Evolutionary conservation across 371 early-diverging fungal species (phyloP).

Genomic region (Mortierella sp.): DNA sequence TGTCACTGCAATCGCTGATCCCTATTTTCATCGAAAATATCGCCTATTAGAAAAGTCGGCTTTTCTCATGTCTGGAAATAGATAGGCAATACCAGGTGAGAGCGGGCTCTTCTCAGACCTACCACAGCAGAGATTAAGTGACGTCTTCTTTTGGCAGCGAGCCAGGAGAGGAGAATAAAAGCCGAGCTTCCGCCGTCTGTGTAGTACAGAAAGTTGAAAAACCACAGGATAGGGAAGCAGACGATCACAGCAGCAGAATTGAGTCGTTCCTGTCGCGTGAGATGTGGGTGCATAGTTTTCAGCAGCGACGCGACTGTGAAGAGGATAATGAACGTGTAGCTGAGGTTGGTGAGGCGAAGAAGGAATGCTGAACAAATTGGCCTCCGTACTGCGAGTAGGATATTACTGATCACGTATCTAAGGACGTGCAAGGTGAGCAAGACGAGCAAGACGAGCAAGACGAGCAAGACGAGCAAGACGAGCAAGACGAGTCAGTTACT

Average conservation of each 20-base stretch:
- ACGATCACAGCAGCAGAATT: conserved; percentile 71
- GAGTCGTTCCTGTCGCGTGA: conserved; percentile 23
- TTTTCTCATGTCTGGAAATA: background rate
- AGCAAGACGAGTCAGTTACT: background rate
- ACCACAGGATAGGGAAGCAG: conserved; percentile 87
- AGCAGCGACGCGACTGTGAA: conserved; percentile 62
- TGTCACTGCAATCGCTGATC: conserved; percentile 70
- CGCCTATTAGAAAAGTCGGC: background rate
- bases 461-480: background rate
- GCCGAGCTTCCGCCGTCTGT: conserved; percentile 92
- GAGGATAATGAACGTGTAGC: conserved; percentile 67
- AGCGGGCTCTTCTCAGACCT: conserved; percentile 27
- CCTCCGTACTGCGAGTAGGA: conserved; percentile 29
- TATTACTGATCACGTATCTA: conserved; percentile 66
- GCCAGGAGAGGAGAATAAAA: conserved; percentile 81
- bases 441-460: background rate
- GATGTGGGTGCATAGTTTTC: conserved; percentile 57
- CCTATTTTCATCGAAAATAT: conserved; percentile 46
- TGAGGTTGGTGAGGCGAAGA: conserved; percentile 74
- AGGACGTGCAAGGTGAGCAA: no score
- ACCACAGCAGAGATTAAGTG: conserved; percentile 72
- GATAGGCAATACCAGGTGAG: background rate
- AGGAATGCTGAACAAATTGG: conserved; percentile 64
- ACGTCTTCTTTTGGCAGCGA: conserved; percentile 63
- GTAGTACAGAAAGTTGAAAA: conserved; percentile 91